Conservation (phyloP, 345 rosid species). For the Linum trigynum region DNA sequence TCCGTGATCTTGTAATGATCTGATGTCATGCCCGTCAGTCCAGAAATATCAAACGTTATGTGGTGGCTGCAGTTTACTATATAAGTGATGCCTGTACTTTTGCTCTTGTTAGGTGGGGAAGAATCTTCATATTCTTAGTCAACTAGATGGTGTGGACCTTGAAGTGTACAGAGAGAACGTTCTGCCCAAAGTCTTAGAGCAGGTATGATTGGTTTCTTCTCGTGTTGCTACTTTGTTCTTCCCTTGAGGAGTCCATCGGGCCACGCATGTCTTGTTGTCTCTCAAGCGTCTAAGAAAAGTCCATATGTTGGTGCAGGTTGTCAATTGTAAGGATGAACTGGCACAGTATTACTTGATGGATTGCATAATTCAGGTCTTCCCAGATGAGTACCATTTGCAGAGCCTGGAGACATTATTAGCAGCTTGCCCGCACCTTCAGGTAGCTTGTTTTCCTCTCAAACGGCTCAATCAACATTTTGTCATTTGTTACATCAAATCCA, state of each 20-base stretch:
- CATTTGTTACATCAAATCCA: neutral
- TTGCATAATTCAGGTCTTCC: conserved; percentile 98
- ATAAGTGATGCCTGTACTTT: neutral
- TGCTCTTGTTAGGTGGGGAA: conserved; percentile 71
- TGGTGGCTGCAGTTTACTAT: neutral
- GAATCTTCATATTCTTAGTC: conserved; percentile 96
- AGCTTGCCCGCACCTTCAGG: conserved; percentile 99
- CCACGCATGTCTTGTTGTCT: neutral
- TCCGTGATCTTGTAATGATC: conserved; percentile 95
- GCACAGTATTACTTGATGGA: conserved; percentile 94
- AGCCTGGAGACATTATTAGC: conserved; percentile 86
- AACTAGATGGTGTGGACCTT: conserved; percentile 95
- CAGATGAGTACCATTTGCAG: conserved; percentile 98
- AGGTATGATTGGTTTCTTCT: conserved; percentile 40
- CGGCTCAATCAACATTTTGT: neutral
- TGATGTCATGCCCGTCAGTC: neutral
- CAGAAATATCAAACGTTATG: neutral
- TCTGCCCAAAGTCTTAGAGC: conserved; percentile 95
- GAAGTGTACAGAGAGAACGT: conserved; percentile 86
- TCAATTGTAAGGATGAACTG: conserved; percentile 93
- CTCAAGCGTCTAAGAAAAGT: neutral
- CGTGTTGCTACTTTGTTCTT: neutral
- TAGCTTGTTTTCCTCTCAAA: conserved; percentile 9
- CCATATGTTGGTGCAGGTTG: conserved; percentile 52
- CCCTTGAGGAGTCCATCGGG: neutral